A percentile compares a stretch with the other conserved stretches of the same genome.
Conservation (phyloP, 139 green algal genomes). For the Chlorella vulgaris region DNA sequence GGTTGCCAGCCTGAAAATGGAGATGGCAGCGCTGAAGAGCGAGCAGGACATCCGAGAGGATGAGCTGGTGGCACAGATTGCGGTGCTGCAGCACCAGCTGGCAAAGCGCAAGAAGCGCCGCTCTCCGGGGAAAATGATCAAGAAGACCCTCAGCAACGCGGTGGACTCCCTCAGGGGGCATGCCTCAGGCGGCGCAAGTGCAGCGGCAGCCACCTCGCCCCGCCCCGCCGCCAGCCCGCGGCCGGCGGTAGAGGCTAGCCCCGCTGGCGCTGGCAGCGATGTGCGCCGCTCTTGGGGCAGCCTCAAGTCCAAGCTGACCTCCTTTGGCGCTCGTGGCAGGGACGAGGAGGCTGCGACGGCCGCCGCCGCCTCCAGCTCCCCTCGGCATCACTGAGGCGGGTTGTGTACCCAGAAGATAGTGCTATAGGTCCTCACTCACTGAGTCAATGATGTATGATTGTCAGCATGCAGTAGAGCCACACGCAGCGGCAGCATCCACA, state of each 20-base stretch:
- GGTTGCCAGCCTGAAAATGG: slow-evolving; percentile 28
- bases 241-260: background rate
- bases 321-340: background rate
- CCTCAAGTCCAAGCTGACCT: slow-evolving; percentile 7
- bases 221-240: background rate
- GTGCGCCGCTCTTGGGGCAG: background rate
- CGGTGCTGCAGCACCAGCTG: slow-evolving; percentile 7
- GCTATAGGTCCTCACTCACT: too few species aligned
- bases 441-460: too few species aligned
- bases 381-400: too few species aligned
- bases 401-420: too few species aligned
- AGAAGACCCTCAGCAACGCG: background rate
- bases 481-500: too few species aligned
- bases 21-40: slow-evolving; percentile 39
- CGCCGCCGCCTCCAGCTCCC: too few species aligned
- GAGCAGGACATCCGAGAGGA: slow-evolving; percentile 24
- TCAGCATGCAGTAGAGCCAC: too few species aligned
- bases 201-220: background rate
- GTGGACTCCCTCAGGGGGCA: too few species aligned
- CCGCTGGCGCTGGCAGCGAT: background rate
- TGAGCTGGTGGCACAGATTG: slow-evolving; percentile 28
- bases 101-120: slow-evolving; percentile 27
- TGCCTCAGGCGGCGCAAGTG: background rate
- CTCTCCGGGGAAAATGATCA: slow-evolving; percentile 13
- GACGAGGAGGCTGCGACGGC: too few species aligned